phyloP scores from a whole-genome alignment of 2,329 filamentous ascomycete genomes.

The Rhynchosporium agropyri region DNA sequence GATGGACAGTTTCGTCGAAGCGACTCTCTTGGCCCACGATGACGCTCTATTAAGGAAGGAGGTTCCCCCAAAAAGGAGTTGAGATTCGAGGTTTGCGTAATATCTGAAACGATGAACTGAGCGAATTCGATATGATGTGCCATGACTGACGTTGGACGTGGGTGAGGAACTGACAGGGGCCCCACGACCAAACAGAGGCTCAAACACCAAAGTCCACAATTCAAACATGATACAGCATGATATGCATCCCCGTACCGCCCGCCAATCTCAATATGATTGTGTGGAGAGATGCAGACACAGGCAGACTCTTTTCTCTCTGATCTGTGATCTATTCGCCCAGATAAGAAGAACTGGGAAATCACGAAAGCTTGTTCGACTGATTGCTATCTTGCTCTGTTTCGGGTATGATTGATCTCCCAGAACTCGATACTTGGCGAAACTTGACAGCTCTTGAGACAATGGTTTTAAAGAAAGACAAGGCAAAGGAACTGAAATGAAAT shows the following conservation, averaged over 20 bases:
- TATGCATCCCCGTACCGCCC: constrained; percentile 21
- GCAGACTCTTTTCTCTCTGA: neutral
- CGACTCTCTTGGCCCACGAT: constrained; percentile 20
- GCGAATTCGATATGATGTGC: constrained; percentile 17
- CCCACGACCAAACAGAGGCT: constrained; percentile 27
- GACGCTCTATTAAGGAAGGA: constrained; percentile 8
- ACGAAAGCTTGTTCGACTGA: constrained; percentile 23
- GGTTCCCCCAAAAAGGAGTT: constrained; percentile 23
- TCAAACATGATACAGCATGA: constrained; percentile 26
- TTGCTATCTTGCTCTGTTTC: constrained; percentile 7
- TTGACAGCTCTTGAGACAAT: constrained; percentile 6
- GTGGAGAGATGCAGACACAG: neutral
- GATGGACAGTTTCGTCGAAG: constrained; percentile 15
- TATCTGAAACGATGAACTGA: constrained; percentile 28
- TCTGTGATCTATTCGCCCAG: neutral
- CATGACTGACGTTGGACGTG: constrained; percentile 13
- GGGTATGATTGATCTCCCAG: constrained; percentile 2
- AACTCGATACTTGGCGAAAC: constrained; percentile 5
- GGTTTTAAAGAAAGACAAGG: neutral
- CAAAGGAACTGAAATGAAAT: neutral
- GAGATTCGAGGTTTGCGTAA: constrained; percentile 27
- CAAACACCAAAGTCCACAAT: constrained; percentile 33
- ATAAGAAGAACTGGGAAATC: neutral
- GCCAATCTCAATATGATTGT: neutral
- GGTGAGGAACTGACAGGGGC: constrained; percentile 25